Percentiles rank a stretch among this genome's conserved stretches.
These are phyloP conservation scores for Pleurotus salmoneostramineus DNA, from an alignment of 768 basidiomycete genomes.

Conservation along the genomic window DNA sequence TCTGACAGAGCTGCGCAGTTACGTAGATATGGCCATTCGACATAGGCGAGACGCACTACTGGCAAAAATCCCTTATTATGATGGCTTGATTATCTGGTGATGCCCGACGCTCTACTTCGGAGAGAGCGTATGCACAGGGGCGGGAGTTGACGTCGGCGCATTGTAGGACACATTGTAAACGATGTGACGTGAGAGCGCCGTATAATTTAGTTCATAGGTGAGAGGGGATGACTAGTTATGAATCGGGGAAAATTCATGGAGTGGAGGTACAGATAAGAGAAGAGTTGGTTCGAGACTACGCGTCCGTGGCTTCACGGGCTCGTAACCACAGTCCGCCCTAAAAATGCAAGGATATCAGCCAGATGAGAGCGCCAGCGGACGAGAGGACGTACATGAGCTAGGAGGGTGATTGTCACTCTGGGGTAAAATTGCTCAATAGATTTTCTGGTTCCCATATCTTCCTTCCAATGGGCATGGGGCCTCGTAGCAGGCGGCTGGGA, in stretches of 20 bases:
- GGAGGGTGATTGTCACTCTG: constrained; percentile 31
- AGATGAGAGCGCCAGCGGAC: background rate
- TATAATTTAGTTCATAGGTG: too few species aligned
- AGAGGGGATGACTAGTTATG: too few species aligned
- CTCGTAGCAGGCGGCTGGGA: constrained; percentile 25
- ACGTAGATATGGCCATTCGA: too few species aligned
- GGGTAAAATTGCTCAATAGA: constrained; percentile 28
- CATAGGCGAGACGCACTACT: background rate
- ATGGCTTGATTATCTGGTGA: background rate
- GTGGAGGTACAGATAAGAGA: too few species aligned
- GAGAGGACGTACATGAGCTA: constrained; percentile 26
- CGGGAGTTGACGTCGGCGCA: background rate
- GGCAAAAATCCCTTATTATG: background rate
- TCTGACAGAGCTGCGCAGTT: background rate
- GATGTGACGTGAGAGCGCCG: too few species aligned
- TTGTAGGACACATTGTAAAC: too few species aligned
- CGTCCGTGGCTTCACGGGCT: background rate
- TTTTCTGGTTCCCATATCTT: constrained; percentile 22
- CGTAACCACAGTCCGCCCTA: background rate
- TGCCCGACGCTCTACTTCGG: background rate
- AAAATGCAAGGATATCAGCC: background rate
- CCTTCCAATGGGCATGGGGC: constrained; percentile 35
- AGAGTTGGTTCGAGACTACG: background rate
- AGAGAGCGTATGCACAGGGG: too few species aligned
- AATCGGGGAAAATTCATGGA: too few species aligned